Evolutionary conservation across 306 rosid species (phyloP), one percentile per base, ranked within the genome.

Genomic region (Gynostemma pentaphyllum): DNA sequence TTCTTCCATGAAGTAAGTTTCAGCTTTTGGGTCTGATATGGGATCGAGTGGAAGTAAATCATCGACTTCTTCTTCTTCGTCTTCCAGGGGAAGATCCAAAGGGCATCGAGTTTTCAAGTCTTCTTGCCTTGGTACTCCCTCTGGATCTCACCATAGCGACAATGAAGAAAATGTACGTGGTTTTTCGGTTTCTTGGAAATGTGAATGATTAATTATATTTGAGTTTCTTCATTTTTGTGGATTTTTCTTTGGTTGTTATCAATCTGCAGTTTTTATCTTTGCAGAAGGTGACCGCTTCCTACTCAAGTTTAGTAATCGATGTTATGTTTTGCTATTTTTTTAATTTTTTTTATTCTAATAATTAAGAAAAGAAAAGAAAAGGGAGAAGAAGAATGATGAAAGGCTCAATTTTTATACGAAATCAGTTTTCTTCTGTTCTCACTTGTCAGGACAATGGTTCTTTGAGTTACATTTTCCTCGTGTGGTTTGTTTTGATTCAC

Each of bases 41-140:
- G 99, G 99, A 70, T 84, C 99, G 61, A 63, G 80, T 59, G 79
- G 94, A 16, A 94, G 99, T 77, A 94, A 89, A 74, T 78, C 72
- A 4, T 77, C 81, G 19, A 57, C 90, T 9, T 62, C 88, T 0
- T 76, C 85, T 52, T 72, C 82, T 7, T 56, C 81, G 6, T 27
- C 72, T 22, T 37, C 77, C 8, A n/a, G n/a, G 80, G 82, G 1
- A 74, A 82, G 90, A 81, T 80, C 85, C 47, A 85, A 68, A 52
- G 69, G 81, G 34, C 81, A 27, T 40, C 62, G 83, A 67, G 79
- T 87, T 36, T 82, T 86, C 67, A 85, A 70, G 28, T 88, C 90
- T 16, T 78, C 86, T 72, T 91, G 98, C 75, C 75, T 91, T 2
- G 82, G 91, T 74, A 72, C 79, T 26, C 27, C 83, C 14, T 88